Evolutionary conservation across 768 basidiomycete genomes (phyloP), one percentile per base, ranked within the genome.

Genomic region (Boletus rubroflammeus): DNA sequence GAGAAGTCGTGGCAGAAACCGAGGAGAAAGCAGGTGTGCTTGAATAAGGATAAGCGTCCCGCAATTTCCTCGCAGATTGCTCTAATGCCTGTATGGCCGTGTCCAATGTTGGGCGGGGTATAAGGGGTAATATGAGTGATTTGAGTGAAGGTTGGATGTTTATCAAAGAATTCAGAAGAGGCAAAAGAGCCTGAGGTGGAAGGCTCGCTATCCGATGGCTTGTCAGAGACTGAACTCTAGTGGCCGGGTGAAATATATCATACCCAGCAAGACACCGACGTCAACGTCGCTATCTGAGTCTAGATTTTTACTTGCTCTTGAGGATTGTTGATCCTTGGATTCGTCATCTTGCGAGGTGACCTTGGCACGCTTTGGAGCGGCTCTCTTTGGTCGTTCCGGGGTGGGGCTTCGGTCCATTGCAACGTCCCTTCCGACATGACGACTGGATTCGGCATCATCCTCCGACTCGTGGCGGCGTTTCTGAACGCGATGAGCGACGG

Each of bases 371-470:
- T 92, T 91, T 17, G 84, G 85, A 34, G 82, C 75, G 6, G 79
- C 78, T 61, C 85, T 82, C 70, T 84, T 89, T 34, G 80, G 81
- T 41, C 87, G 78, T 68, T 93, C 90, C 15, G 90, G 88, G 3
- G 90, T 90, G 8, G 90, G 89, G 59, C 89, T 90, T 56, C 88
- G 78, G 68, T 91, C 90, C 90, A 93, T 93, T 15, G 83, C 78
- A 49, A 87, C 80, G 60, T 90, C 89, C 54, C 80, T 71, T 26
- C 66, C 63, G 6, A 42, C 59, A 47, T 53, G 65, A 42, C 59
- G 72, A 49, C 60, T 71, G 25, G 72, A 69, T 53, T 81, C 80
- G 4, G 72, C 66, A 28, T 87, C 84, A n/a, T 90, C 88, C 19
- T 91, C 89, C 2, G 72, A 67, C 50, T 92, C 90, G 55, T 78